Conservation (phyloP, 2,329 filamentous ascomycete species). For the Dothistroma septosporum region DNA sequence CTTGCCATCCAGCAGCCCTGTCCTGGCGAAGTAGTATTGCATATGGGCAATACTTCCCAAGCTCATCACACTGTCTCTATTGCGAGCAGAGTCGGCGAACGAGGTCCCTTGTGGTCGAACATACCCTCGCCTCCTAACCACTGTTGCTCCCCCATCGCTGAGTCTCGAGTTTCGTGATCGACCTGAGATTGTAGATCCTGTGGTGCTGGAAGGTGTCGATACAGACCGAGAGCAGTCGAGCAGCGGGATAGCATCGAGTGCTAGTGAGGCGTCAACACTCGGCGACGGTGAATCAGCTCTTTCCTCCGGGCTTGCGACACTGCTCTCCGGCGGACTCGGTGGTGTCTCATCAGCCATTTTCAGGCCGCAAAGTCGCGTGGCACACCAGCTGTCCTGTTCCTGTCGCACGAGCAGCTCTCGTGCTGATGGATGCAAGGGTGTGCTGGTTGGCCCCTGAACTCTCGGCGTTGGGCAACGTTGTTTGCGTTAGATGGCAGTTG, state of each 20-base stretch:
- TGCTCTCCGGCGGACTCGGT: conserved; percentile 27
- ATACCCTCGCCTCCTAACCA: conserved; percentile 67
- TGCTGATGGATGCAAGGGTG: background rate
- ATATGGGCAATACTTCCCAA: conserved; percentile 94
- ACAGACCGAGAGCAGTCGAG: conserved; percentile 58
- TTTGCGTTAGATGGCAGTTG: background rate
- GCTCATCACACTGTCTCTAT: conserved; percentile 91
- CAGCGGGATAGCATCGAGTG: conserved; percentile 56
- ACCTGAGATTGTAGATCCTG: conserved; percentile 46
- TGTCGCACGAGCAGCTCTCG: background rate
- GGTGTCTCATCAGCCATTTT: conserved; percentile 20
- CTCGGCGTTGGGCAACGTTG: background rate
- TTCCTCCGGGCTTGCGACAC: conserved; percentile 25
- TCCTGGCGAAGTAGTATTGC: conserved; percentile 97
- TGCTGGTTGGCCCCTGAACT: background rate
- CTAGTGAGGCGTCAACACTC: conserved; percentile 58
- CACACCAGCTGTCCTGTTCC: background rate
- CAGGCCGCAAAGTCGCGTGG: background rate
- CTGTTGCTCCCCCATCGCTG: conserved; percentile 41
- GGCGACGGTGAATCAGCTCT: conserved; percentile 62
- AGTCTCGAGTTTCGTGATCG: conserved; percentile 50
- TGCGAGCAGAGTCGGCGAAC: conserved; percentile 85
- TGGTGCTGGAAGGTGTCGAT: conserved; percentile 56
- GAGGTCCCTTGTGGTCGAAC: conserved; percentile 81
- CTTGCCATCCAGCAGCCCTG: conserved; percentile 88